Base-by-base conservation (phyloP, 1,284 basidiomycete genomes). In the Sphaerobolus stellatus region DNA sequence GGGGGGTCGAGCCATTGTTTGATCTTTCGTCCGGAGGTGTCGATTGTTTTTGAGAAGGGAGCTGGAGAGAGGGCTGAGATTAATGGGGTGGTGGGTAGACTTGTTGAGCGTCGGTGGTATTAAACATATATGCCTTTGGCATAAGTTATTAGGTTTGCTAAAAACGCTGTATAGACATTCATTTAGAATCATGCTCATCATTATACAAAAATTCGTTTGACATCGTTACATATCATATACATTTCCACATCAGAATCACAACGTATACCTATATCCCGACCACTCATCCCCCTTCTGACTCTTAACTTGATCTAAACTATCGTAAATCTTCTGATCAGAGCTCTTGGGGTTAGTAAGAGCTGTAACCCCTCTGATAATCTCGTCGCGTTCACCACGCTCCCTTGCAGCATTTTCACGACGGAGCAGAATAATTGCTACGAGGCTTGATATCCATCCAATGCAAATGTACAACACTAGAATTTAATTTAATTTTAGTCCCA, bases 331-430 rank as follows among this genome's bases (percentile, higher is more conserved):
- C 2, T 20, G 41, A 16, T 43, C 11, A 43, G 27, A 25, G 22
- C 13, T 43, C 13, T 11, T 20, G 9, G 22, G 13, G 7, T 43
- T 25, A 3, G 41, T n/a, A 6, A 29, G 20, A 6, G 9, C 31
- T 14, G 30, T 54, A 34, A 65, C 66, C 30, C 77, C 77, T 20
- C 77, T 77, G 58, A 92, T 88, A 45, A 83, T 74, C 60, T 91
- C 88, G 60, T 86, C 79, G 11, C 84, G 75, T 58, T 83, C 80
- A 4, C 88, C 88, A 14, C 79, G 72, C 4, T 83, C 83, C 8
- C 86, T 76, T 38, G 72, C 71, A 2, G 73, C 75, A 59, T 91
- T 91, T 65, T 90, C 86, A 24, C 70, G 67, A 36, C 72, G 76
- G 44, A 90, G 69, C 29, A 79, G 63, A 61, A 79, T 60, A 49